These are phyloP conservation scores for Fusarium agapanthi DNA, from an alignment of 2,329 filamentous ascomycete species.

Conservation along the genomic window DNA sequence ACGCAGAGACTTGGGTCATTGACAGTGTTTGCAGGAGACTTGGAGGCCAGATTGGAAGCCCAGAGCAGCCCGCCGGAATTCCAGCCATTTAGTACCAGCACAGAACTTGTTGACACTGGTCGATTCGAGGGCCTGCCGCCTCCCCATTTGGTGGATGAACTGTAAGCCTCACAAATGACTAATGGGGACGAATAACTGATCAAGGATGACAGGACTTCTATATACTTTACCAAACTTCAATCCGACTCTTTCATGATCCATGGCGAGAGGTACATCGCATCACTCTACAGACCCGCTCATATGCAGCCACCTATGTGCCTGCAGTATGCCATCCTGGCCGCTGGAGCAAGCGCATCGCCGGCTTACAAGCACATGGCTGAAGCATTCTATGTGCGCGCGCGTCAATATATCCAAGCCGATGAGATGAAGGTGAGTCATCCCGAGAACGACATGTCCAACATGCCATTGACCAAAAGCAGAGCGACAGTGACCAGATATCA, in stretches of 20 bases:
- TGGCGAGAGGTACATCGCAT: constrained; percentile 73
- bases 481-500: constrained; percentile 57
- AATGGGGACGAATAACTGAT: background rate
- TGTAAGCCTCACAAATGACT: background rate
- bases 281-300: constrained; percentile 73
- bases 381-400: constrained; percentile 80
- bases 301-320: constrained; percentile 81
- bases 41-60: constrained; percentile 42
- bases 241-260: constrained; percentile 78
- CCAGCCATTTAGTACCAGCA: background rate
- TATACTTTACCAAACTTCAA: constrained; percentile 78
- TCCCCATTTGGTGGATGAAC: constrained; percentile 21
- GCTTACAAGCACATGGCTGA: constrained; percentile 75
- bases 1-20: background rate
- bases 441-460: constrained; percentile 50
- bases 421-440: constrained; percentile 71
- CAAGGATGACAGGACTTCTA: background rate
- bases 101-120: constrained; percentile 29
- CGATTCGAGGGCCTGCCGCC: constrained; percentile 28
- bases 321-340: constrained; percentile 82
- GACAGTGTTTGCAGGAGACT: constrained; percentile 44
- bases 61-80: constrained; percentile 1
- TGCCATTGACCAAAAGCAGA: constrained; percentile 55
- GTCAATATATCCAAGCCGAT: constrained; percentile 81
- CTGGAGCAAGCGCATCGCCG: constrained; percentile 73